Evolutionary conservation across 2,329 filamentous ascomycete species (phyloP).

Genomic region (Exophiala sp.): DNA sequence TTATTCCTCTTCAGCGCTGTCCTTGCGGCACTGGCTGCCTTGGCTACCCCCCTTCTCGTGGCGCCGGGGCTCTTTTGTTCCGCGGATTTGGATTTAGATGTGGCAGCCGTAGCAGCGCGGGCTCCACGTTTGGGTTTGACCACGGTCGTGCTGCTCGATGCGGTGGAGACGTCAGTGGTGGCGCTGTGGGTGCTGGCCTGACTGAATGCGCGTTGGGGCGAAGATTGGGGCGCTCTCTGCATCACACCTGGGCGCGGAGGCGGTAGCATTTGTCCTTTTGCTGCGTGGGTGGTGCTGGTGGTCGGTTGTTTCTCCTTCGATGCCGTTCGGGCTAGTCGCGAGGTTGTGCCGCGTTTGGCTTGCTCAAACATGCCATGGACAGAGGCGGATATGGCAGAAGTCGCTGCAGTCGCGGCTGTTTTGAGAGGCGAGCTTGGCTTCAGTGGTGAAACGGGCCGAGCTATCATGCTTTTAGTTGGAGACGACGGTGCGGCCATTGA

Average conservation of each 20-base stretch:
- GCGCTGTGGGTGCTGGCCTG: slow-evolving; percentile 23
- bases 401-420: slow-evolving; percentile 33
- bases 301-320: slow-evolving; percentile 25
- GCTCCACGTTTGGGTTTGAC: slow-evolving; percentile 23
- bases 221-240: slow-evolving; percentile 6
- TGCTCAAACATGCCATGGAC: slow-evolving; percentile 26
- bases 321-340: slow-evolving; percentile 23
- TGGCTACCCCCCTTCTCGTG: slow-evolving; percentile 16
- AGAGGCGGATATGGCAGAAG: slow-evolving; percentile 24
- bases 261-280: slow-evolving; percentile 26
- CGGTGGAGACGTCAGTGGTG: slow-evolving; percentile 20
- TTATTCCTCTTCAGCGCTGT: slow-evolving; percentile 30
- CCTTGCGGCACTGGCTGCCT: slow-evolving; percentile 18
- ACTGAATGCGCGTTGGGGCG: slow-evolving; percentile 23
- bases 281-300: no score
- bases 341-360: slow-evolving; percentile 25
- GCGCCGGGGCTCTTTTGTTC: slow-evolving; percentile 4
- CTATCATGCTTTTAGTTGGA: slow-evolving; percentile 42
- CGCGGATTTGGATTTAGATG: slow-evolving; percentile 8
- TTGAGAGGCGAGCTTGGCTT: slow-evolving; percentile 53
- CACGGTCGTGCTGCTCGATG: slow-evolving; percentile 23
- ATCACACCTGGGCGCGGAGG: slow-evolving; percentile 21
- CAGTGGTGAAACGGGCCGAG: slow-evolving; percentile 42
- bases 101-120: slow-evolving; percentile 12
- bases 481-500: slow-evolving; percentile 34